Evolutionary conservation across 495 filamentous ascomycete genomes (phyloP).

Genomic region (Jackrogersella minutella): DNA sequence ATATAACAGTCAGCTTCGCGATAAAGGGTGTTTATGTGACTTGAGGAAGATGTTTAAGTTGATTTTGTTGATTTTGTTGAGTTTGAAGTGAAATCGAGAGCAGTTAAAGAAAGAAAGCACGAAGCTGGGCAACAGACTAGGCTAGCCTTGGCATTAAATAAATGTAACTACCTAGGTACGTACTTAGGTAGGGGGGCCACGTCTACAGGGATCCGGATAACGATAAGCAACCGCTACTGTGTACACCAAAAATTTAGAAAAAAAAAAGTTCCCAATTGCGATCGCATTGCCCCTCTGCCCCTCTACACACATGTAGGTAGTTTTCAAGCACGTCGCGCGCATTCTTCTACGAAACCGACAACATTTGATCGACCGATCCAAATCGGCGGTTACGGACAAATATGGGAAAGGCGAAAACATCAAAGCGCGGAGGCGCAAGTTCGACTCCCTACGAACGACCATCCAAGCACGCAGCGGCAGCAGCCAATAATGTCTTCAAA

Average conservation of each 20-base stretch:
- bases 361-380: background rate
- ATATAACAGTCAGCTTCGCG: background rate
- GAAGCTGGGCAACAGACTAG: too few species aligned
- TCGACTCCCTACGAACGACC: constrained; percentile 65
- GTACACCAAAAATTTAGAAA: constrained; percentile 34
- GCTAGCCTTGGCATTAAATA: too few species aligned
- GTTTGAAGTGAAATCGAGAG: constrained; percentile 16
- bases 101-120: too few species aligned
- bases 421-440: constrained; percentile 66
- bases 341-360: constrained; percentile 5
- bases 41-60: background rate
- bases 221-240: constrained; percentile 30
- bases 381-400: background rate
- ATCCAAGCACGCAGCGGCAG: constrained; percentile 48
- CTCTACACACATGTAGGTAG: too few species aligned
- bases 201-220: constrained; percentile 25
- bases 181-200: background rate
- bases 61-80: background rate
- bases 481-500: constrained; percentile 81
- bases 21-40: background rate
- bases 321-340: background rate
- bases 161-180: too few species aligned
- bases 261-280: constrained; percentile 30
- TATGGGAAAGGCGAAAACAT: constrained; percentile 69
- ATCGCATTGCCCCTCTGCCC: constrained; percentile 30